Evolutionary conservation across 2,329 filamentous ascomycete genomes (phyloP), one percentile per base, ranked within the genome.

Genomic region (Sporothrix schenckii): DNA sequence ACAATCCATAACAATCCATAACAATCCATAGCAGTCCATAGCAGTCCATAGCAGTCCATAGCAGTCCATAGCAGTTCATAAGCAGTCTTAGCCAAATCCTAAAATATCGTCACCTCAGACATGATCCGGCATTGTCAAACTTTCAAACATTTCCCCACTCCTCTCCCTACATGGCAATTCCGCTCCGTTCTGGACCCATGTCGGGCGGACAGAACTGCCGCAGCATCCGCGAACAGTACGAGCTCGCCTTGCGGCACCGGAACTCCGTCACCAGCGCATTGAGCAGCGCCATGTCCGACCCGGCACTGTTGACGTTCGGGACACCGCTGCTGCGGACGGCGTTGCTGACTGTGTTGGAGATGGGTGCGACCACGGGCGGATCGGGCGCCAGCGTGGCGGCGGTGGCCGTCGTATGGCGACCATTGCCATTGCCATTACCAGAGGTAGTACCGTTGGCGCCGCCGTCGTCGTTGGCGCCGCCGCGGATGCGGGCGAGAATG

Each of bases 151-250:
- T 30, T 30, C 27, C 39, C 53, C 2, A 2, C 34, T 16, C 10
- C 13, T n/a, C 13, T 16, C 5, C 27, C 58, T 52, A 66, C 27
- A 66, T 24, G 47, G 47, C 24, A 10, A 66, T 39, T 3, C 63
- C 63, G 63, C 47, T 41, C 27, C 19, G 47, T 16, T 66, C 63
- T 27, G 63, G 63, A 1, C 44, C 61, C 41, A 34, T 52, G 11
- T 66, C 63, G 4, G 63, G 63, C 47, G 27, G 47, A 21, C 47
- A 66, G 34, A 66, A 66, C 47, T 66, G 63, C 27, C 63, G 63
- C 27, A 66, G 63, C 63, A 66, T 66, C 16, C 63, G 19, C 27
- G 63, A 66, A 30, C 63, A 66, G 63, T 66, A 66, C 47, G 63
- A 66, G 49, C 63, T 66, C 19, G 63, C 47, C 21, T 66, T 66